Evolutionary conservation across 345 rosid species (phyloP).

Genomic region (Linum trigynum): DNA sequence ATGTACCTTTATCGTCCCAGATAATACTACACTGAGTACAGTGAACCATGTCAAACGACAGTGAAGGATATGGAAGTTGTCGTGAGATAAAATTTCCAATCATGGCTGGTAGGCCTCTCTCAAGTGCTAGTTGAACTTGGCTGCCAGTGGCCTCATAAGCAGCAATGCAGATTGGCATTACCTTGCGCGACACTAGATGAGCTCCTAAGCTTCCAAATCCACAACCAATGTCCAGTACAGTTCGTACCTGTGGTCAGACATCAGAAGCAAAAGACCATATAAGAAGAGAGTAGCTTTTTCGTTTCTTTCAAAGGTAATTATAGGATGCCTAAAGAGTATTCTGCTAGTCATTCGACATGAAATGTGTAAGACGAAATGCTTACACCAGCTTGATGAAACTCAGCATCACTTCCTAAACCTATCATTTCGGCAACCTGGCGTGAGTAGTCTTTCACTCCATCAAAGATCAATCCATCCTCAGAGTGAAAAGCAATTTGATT

Average conservation of each 20-base stretch:
- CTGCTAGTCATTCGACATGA: neutral
- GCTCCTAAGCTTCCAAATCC: constrained; percentile 99
- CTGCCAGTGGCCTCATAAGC: constrained; percentile 92
- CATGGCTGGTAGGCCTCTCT: constrained; percentile 98
- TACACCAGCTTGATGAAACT: constrained; percentile 90
- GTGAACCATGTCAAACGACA: constrained; percentile 93
- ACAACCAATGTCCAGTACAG: constrained; percentile 85
- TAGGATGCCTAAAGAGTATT: neutral
- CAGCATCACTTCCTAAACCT: constrained; percentile 84
- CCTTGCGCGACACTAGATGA: constrained; percentile 65
- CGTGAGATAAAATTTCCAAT: constrained; percentile 74
- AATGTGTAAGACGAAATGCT: constrained; percentile 22
- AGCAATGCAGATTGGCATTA: constrained; percentile 85
- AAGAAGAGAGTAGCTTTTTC: neutral
- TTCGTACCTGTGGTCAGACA: constrained; percentile 44
- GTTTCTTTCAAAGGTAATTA: constrained; percentile 1
- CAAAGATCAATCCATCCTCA: constrained; percentile 74
- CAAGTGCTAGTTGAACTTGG: constrained; percentile 93
- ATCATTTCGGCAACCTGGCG: constrained; percentile 96
- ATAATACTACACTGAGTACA: constrained; percentile 86
- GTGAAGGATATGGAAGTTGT: constrained; percentile 81
- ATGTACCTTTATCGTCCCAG: constrained; percentile 85
- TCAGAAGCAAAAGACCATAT: constrained; percentile 3
- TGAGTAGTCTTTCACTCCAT: constrained; percentile 91
- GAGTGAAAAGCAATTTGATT: constrained; percentile 96